Percentiles rank a stretch among this genome's conserved stretches.
These are phyloP conservation scores for Ustulina deusta DNA, from an alignment of 2,329 filamentous ascomycete genomes.

Conservation along the genomic window DNA sequence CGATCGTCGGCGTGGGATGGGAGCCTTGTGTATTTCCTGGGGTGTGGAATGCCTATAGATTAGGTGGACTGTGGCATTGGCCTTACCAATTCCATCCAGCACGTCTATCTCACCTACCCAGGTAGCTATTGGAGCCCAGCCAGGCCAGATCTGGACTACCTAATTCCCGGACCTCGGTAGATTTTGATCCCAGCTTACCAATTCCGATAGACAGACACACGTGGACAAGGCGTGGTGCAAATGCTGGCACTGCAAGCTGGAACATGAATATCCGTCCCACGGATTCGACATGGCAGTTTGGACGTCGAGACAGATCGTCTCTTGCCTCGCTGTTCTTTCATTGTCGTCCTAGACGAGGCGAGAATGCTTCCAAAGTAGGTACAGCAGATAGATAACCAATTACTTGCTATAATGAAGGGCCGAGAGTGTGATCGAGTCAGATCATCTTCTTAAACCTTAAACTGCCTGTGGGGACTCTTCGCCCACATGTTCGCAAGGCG, in stretches of 20 bases:
- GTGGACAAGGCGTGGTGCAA: background rate
- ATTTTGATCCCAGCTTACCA: background rate
- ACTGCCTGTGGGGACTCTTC: background rate
- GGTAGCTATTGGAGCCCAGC: background rate
- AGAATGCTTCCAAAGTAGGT: background rate
- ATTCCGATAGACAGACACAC: background rate
- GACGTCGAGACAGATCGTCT: background rate
- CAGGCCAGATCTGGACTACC: constrained; percentile 2
- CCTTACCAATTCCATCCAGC: too few species aligned
- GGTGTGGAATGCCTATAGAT: too few species aligned
- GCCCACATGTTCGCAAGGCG: background rate
- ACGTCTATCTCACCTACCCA: too few species aligned
- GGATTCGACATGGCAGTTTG: background rate
- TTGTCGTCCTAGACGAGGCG: background rate
- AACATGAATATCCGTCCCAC: background rate
- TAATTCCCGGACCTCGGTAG: background rate
- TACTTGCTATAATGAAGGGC: background rate
- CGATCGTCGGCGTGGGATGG: too few species aligned
- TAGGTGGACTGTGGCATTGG: too few species aligned
- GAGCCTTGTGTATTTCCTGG: too few species aligned
- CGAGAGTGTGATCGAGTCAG: constrained; percentile 15
- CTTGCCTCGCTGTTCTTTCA: constrained; percentile 12
- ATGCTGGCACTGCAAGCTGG: background rate
- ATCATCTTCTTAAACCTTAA: constrained; percentile 5
- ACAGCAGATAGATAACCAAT: background rate